These are phyloP conservation scores for Sungouiozyma intestinalis DNA, from an alignment of 805 yeast species.

Conservation along the genomic window DNA sequence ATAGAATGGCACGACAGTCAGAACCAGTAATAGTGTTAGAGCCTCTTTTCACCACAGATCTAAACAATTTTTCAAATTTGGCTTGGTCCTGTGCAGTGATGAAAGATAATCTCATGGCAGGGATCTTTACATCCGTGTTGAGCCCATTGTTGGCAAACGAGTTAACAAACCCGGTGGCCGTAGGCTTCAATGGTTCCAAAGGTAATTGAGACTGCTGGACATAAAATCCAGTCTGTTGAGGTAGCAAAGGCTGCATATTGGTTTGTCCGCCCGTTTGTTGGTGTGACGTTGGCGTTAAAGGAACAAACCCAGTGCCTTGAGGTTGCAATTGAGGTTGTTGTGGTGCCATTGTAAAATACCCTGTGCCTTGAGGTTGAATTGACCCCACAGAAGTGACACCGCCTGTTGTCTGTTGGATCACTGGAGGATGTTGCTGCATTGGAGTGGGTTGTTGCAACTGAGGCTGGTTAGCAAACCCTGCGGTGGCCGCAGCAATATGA, in stretches of 20 bases:
- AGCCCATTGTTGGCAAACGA: slow-evolving; percentile 36
- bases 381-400: slow-evolving; percentile 1
- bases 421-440: background rate
- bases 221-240: slow-evolving; percentile 38
- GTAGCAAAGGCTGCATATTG: slow-evolving; percentile 19
- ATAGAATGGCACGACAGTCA: slow-evolving; percentile 65
- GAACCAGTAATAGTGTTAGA: slow-evolving; percentile 50
- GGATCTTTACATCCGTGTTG: slow-evolving; percentile 53
- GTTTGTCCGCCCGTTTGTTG: slow-evolving; percentile 23
- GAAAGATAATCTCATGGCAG: slow-evolving; percentile 70
- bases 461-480: slow-evolving; percentile 10
- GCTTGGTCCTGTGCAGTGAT: slow-evolving; percentile 77
- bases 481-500: slow-evolving; percentile 10
- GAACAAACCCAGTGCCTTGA: slow-evolving; percentile 16
- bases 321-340: slow-evolving; percentile 7
- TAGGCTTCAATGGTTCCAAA: slow-evolving; percentile 30
- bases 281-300: slow-evolving; percentile 10
- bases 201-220: slow-evolving; percentile 26
- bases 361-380: slow-evolving; percentile 32
- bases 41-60: slow-evolving; percentile 57
- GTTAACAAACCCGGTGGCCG: slow-evolving; percentile 39
- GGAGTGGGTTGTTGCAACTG: slow-evolving; percentile 5
- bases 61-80: slow-evolving; percentile 74
- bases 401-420: slow-evolving; percentile 10
- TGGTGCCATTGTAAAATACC: slow-evolving; percentile 27